Conservation (phyloP, 129 eudicot species). For the Chrysanthemum seticuspe region DNA sequence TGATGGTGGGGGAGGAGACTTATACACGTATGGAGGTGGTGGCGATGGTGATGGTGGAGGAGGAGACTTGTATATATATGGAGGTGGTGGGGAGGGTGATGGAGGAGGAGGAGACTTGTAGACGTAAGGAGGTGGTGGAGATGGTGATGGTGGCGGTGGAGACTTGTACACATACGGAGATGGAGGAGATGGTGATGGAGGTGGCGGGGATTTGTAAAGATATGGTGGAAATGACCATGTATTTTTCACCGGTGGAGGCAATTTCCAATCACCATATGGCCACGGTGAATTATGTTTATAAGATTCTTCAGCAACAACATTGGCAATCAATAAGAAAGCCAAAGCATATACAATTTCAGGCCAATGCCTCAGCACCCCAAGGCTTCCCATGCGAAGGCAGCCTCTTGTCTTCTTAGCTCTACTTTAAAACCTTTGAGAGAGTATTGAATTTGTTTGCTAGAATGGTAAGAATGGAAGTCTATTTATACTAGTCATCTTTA, state of each 20-base stretch:
- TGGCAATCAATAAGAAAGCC: slow-evolving; percentile 31
- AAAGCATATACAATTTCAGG: slow-evolving; percentile 43
- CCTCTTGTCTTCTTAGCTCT: neutral
- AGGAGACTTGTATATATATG: slow-evolving; percentile 20
- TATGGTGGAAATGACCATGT: slow-evolving; percentile 9
- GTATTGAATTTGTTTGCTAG: neutral
- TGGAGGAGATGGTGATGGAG: slow-evolving; percentile 15
- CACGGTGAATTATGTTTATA: slow-evolving; percentile 15
- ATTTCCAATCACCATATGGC: slow-evolving; percentile 28
- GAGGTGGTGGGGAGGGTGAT: slow-evolving; percentile 31
- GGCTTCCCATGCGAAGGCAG: slow-evolving; percentile 25
- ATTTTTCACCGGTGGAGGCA: slow-evolving; percentile 19
- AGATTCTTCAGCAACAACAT: slow-evolving; percentile 27
- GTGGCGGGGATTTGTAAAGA: slow-evolving; percentile 19
- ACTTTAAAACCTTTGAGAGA: neutral
- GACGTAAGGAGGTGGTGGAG: slow-evolving; percentile 13
- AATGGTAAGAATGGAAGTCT: slow-evolving; percentile 11
- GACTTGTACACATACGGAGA: slow-evolving; percentile 19
- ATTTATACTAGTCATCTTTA: slow-evolving; percentile 17
- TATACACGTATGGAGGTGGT: slow-evolving; percentile 13
- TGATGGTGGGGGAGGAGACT: slow-evolving; percentile 27
- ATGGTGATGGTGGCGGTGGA: slow-evolving; percentile 20
- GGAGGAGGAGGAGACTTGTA: slow-evolving; percentile 33
- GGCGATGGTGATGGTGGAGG: slow-evolving; percentile 24
- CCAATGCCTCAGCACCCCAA: slow-evolving; percentile 35